Base-by-base conservation (phyloP, 176 grass and related monocot genomes). In the Musa acuminata region DNA sequence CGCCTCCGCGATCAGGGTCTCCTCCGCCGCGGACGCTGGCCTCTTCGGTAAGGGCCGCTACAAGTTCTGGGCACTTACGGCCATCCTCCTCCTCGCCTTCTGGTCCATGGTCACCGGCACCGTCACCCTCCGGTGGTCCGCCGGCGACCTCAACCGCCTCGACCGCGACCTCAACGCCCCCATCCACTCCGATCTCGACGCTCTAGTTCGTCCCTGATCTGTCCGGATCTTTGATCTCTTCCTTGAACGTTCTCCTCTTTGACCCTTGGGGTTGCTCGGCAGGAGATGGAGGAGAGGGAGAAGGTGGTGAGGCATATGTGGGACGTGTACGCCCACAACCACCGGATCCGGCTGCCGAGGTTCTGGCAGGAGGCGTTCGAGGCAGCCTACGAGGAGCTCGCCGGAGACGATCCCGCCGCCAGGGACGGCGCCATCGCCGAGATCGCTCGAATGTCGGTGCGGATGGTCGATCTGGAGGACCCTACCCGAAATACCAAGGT, bases 301-400 rank as follows among this genome's bases (percentile, higher is more conserved):
- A 98, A 89, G 70, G 80, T 91, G 75, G 94, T 91, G 68, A 84
- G 79, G 75, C 72, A 78, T 72, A 93, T 98, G 94, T 98, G 94
- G 94, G 90, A 91, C 64, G 49, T 86, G 66, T 98, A 98, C 77
- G 81, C 84, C 1, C 83, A 82, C 83, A 92, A 71, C 0, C 81
- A 89, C 66, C 71, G 85, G 5, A 80, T 83, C 55, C 80, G 81
- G 71, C 83, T 98, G 80, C 88, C 90, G 4, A 65, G 69, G 24
- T 98, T 98, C 83, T 98, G 90, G 90, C 94, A 98, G 80, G 82
- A 98, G 75, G 90, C 87, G 48, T 98, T 98, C n/a, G 86, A 98
- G 82, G 94, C 94, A 29, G 90, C 90, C 10, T 98, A 91, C 53
- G 90, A 98, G 80, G 90, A 98, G 78, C 85, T 98, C 75, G 85